Base-by-base conservation (phyloP, 148 eudicot species). In the Camellia granthamiana region DNA sequence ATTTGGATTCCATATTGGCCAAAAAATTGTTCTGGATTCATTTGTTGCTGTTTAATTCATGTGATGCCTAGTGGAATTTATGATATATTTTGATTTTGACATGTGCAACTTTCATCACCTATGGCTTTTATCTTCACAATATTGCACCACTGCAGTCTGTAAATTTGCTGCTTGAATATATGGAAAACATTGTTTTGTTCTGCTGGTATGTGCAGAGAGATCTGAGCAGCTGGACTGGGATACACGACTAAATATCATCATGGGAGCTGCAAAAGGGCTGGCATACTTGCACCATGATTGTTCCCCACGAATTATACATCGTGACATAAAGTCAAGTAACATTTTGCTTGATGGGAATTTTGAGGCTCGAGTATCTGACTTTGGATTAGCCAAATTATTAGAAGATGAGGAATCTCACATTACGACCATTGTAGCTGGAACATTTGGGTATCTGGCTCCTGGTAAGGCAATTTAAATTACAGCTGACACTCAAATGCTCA, bases 381-480 rank as follows among this genome's bases (percentile, higher is more conserved):
- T 96, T 89, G 99, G 99, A 82, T 88, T 96, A 60, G 99, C 99
- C 74, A 96, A 96, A 82, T 82, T 96, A 82, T 88, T 96, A 86
- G 92, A 91, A 87, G 99, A 96, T 85, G 98, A 94, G 86, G 98
- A 96, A 78, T 96, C 99, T 66, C 99, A 96, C 86, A 96, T 96
- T 71, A 96, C 99, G 12, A 96, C 99, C 15, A 94, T 96, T 84
- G 99, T 96, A 79, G 99, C 99, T 82, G 99, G 99, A 77, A 96
- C 99, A 41, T 96, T 96, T 88, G 99, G 99, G 58, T 96, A 96
- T 87, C 90, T 96, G 72, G 99, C 99, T 86, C 99, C 99, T 79
- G 99, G 99, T 96, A 86, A 30, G 79, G 90, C 76, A 67, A 43
- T 58, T n/a, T 42, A 15, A 65, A 59, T 41, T 62, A 12, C 38